A percentile compares a stretch with the other conserved stretches of the same genome.
These are phyloP conservation scores for Logfia minima DNA, from an alignment of 129 eudicot species.

Conservation along the genomic window DNA sequence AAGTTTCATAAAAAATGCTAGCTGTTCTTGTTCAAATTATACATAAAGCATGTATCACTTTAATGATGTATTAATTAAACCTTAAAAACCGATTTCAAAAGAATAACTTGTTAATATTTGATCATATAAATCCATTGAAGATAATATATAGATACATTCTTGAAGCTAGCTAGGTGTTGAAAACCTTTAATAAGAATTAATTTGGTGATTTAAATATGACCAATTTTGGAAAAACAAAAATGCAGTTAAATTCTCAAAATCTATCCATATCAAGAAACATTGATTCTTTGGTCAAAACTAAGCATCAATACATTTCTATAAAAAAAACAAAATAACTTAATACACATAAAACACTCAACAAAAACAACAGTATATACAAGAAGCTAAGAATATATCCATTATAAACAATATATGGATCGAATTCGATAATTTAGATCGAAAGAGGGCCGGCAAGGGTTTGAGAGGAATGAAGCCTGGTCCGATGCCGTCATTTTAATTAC, in stretches of 20 bases:
- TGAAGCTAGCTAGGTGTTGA: neutral
- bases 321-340: neutral
- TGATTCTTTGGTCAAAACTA: constrained; percentile 1
- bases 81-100: neutral
- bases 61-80: neutral
- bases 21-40: constrained; percentile 3
- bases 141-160: neutral
- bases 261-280: constrained; percentile 22
- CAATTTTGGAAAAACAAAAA: constrained; percentile 12
- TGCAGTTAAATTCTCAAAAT: constrained; percentile 8
- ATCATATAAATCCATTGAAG: neutral
- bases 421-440: neutral
- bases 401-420: neutral
- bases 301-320: neutral
- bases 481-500: constrained; percentile 42
- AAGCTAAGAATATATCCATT: too few species aligned
- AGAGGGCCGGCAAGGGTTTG: constrained; percentile 39
- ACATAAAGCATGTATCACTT: neutral
- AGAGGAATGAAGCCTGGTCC: constrained; percentile 99
- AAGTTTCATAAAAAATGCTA: constrained; percentile 32
- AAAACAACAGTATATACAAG: neutral
- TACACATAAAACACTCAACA: neutral
- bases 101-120: neutral
- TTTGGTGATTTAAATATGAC: neutral
- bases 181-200: neutral